Conservation (phyloP, 305 asterid species). For the Plantago coronopus region DNA sequence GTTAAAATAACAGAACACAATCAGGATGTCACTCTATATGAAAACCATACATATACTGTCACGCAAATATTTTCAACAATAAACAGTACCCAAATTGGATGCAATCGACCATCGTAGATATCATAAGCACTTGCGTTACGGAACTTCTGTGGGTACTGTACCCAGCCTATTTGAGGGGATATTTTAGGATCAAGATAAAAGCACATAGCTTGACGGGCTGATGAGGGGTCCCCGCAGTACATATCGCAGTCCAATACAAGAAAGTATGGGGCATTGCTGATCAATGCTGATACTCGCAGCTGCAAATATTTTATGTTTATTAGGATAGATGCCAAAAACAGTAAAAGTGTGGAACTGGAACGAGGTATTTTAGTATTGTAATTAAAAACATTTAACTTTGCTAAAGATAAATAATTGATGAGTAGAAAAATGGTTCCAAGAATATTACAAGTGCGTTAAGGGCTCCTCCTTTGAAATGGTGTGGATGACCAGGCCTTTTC, state of each 20-base stretch:
- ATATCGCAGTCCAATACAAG: constrained; percentile 36
- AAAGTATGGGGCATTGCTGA: constrained; percentile 36
- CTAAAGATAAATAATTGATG: not conserved
- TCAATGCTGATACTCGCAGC: constrained; percentile 34
- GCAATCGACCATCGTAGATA: constrained; percentile 43
- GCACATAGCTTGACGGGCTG: constrained; percentile 38
- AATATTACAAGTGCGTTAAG: constrained; percentile 41
- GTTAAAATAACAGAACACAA: not conserved
- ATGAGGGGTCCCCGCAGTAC: constrained; percentile 33
- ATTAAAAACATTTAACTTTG: too few species aligned
- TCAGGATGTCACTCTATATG: not conserved
- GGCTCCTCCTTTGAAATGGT: constrained; percentile 78
- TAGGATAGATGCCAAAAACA: not conserved
- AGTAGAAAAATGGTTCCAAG: not conserved
- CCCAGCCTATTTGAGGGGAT: constrained; percentile 47
- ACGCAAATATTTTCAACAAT: not conserved
- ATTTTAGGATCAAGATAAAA: constrained; percentile 44
- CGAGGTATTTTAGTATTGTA: not conserved
- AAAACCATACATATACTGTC: not conserved
- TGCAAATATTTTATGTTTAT: constrained; percentile 9
- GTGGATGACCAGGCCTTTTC: constrained; percentile 49
- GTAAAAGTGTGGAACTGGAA: not conserved
- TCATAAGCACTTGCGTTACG: constrained; percentile 45
- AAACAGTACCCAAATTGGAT: constrained; percentile 26
- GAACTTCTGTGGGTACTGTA: constrained; percentile 65